phyloP scores from a whole-genome alignment of 352 stramenopile genomes.

The Phytopythium litorale region DNA sequence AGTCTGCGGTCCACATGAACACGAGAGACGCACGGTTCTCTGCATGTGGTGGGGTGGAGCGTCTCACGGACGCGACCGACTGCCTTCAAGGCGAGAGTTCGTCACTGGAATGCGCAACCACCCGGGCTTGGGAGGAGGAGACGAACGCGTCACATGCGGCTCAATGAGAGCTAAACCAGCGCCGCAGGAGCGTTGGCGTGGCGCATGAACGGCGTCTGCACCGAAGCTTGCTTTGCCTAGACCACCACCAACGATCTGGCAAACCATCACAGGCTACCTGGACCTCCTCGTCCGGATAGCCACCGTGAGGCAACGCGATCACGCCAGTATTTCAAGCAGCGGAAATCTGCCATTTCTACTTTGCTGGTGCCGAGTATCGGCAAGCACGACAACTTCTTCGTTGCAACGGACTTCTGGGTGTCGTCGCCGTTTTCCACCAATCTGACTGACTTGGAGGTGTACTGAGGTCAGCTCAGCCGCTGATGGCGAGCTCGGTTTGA shows the following conservation, averaged over 20 bases:
- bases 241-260: background rate
- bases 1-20: too few species aligned
- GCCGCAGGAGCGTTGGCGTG: background rate
- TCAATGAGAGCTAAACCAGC: too few species aligned
- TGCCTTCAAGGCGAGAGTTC: background rate
- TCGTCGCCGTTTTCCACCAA: background rate
- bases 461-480: background rate
- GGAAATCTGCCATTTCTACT: background rate
- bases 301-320: background rate
- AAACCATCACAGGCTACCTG: background rate
- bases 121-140: too few species aligned
- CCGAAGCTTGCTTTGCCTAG: background rate
- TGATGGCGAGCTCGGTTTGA: background rate
- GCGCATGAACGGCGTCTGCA: background rate
- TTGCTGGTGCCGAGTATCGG: background rate
- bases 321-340: background rate
- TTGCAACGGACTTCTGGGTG: background rate
- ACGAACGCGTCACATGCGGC: too few species aligned
- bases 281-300: background rate
- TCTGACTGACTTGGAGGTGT: background rate
- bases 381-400: background rate
- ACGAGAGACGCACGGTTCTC: too few species aligned
- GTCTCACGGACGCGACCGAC: background rate
- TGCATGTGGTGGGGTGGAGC: too few species aligned
- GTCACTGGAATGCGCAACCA: background rate